These are phyloP conservation scores for Emmonsia crescens DNA, from an alignment of 2,329 filamentous ascomycete genomes.

Conservation along the genomic window DNA sequence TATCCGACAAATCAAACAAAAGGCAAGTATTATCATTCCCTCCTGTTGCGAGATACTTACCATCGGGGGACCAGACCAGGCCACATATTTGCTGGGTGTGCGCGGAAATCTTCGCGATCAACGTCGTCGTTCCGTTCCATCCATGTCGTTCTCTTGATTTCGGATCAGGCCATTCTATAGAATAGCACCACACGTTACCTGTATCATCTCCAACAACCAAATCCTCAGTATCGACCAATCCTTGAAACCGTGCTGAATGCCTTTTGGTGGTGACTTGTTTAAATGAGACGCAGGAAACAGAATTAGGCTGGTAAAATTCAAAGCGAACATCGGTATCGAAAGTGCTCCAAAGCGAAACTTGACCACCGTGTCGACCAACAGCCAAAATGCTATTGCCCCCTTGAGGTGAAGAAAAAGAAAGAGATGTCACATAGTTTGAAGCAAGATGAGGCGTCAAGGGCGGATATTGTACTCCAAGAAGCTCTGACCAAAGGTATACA, in stretches of 20 bases:
- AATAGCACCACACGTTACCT: constrained; percentile 78
- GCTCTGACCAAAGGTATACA: constrained; percentile 84
- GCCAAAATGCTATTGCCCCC: constrained; percentile 74
- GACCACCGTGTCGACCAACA: constrained; percentile 67
- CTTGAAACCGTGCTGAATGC: constrained; percentile 38
- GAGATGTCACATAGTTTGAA: constrained; percentile 58
- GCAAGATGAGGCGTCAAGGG: constrained; percentile 42
- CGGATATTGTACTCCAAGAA: constrained; percentile 51
- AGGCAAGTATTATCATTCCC: constrained; percentile 87
- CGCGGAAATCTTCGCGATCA: constrained; percentile 64
- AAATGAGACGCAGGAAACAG: constrained; percentile 74
- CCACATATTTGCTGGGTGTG: constrained; percentile 90
- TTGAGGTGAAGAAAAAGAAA: constrained; percentile 76
- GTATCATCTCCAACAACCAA: constrained; percentile 75
- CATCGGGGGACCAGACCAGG: constrained; percentile 73
- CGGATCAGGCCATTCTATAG: constrained; percentile 64
- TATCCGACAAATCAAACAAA: constrained; percentile 59
- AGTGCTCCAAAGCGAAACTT: constrained; percentile 66
- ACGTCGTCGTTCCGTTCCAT: constrained; percentile 67
- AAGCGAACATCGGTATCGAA: constrained; percentile 58
- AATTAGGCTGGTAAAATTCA: constrained; percentile 57
- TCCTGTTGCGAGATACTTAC: constrained; percentile 69
- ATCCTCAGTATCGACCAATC: constrained; percentile 61
- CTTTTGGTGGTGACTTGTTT: constrained; percentile 51
- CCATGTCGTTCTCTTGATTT: constrained; percentile 51